phyloP scores from a whole-genome alignment of 805 yeast genomes.

The Metschnikowia continentalis region DNA sequence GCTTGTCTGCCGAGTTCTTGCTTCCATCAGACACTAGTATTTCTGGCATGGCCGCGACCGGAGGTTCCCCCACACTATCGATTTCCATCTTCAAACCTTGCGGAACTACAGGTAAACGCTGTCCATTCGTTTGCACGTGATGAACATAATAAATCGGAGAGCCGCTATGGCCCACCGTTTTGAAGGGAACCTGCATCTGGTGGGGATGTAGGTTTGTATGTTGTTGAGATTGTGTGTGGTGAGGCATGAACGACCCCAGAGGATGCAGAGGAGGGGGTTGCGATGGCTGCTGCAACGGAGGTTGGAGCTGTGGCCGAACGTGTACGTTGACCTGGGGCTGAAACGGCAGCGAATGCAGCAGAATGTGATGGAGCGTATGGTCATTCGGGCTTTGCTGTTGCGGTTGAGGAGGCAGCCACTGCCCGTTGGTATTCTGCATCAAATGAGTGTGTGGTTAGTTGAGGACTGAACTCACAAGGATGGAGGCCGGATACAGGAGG shows the following conservation, averaged over 20 bases:
- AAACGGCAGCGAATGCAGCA: neutral
- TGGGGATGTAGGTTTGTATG: neutral
- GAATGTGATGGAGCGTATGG: neutral
- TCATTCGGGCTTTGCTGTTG: neutral
- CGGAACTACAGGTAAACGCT: neutral
- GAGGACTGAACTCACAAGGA: neutral
- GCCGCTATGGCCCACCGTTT: neutral
- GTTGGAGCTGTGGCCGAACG: slow-evolving; percentile 1
- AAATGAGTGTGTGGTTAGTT: neutral
- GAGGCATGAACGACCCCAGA: neutral
- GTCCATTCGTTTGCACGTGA: neutral
- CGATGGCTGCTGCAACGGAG: neutral
- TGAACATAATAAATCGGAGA: neutral
- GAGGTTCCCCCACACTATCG: neutral
- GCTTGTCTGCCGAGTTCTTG: neutral
- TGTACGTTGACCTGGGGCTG: neutral
- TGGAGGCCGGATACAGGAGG: neutral
- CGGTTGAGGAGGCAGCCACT: neutral
- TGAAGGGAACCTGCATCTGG: neutral
- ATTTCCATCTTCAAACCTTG: neutral
- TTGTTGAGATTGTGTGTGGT: neutral
- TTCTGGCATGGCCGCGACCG: neutral
- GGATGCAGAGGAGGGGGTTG: neutral
- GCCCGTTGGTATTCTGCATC: slow-evolving; percentile 1
- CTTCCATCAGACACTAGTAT: neutral